Evolutionary conservation across 1,284 basidiomycete species (phyloP).

Genomic region (Bondarzewia mesenterica): DNA sequence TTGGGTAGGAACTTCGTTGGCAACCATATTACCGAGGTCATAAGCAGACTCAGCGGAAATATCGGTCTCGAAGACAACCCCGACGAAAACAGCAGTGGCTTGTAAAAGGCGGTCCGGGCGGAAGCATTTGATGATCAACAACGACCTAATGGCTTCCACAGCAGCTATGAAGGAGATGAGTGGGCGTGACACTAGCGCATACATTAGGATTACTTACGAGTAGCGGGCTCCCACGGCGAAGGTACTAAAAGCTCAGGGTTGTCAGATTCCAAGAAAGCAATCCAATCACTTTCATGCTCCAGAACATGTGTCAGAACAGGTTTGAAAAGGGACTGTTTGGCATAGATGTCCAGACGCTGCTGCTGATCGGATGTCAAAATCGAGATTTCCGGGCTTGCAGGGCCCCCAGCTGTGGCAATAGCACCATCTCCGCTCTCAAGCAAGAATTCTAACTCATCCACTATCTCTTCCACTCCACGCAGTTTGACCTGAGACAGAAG

Average conservation of each 20-base stretch:
- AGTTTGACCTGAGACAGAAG: slow-evolving; percentile 88
- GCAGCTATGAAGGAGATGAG: slow-evolving; percentile 40
- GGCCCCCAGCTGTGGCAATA: slow-evolving; percentile 29
- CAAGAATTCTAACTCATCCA: slow-evolving; percentile 85
- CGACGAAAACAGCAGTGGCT: slow-evolving; percentile 71
- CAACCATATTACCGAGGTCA: slow-evolving; percentile 72
- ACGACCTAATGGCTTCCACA: slow-evolving; percentile 63
- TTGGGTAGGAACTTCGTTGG: slow-evolving; percentile 68
- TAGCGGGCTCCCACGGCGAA: slow-evolving; percentile 66
- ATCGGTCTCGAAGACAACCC: slow-evolving; percentile 71
- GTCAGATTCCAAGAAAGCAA: slow-evolving; percentile 60
- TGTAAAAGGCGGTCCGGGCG: slow-evolving; percentile 86
- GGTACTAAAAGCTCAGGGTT: slow-evolving; percentile 73
- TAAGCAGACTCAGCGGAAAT: slow-evolving; percentile 65
- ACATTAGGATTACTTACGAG: slow-evolving; percentile 44
- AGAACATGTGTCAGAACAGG: slow-evolving; percentile 65
- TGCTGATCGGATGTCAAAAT: slow-evolving; percentile 62
- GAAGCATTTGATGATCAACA: slow-evolving; percentile 83
- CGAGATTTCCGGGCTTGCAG: slow-evolving; percentile 31
- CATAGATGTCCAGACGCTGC: slow-evolving; percentile 57
- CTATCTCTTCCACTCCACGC: slow-evolving; percentile 69
- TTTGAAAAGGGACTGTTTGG: slow-evolving; percentile 70
- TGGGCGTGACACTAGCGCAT: not conserved
- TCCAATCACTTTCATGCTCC: slow-evolving; percentile 68
- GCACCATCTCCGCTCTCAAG: slow-evolving; percentile 79